phyloP scores from a whole-genome alignment of 768 basidiomycete species.

The Melanogaster broomeanus region DNA sequence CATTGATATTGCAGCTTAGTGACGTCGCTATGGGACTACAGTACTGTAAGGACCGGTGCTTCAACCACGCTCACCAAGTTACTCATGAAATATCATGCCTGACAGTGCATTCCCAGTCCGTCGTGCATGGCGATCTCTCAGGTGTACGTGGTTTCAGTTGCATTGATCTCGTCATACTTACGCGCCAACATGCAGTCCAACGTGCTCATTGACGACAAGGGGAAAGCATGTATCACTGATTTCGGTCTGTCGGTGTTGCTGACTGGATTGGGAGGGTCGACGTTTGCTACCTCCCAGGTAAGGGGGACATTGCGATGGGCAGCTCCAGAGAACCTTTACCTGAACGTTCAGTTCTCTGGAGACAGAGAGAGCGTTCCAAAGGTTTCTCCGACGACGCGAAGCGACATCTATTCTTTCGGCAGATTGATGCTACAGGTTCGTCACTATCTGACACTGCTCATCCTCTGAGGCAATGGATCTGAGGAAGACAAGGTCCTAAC shows the following conservation, averaged over 20 bases:
- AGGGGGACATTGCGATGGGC: constrained; percentile 45
- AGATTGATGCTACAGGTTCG: constrained; percentile 37
- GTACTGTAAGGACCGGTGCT: background rate
- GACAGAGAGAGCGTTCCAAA: constrained; percentile 12
- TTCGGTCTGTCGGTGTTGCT: constrained; percentile 48
- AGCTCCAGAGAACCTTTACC: constrained; percentile 39
- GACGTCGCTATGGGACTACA: no score
- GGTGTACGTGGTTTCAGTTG: no score
- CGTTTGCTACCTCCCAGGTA: constrained; percentile 35
- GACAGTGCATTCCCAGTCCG: no score
- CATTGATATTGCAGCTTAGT: constrained; percentile 6
- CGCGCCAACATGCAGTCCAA: constrained; percentile 13
- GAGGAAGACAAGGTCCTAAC: constrained; percentile 6
- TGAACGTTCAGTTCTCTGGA: constrained; percentile 9
- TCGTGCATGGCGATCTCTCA: no score
- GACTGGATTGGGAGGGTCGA: constrained; percentile 36
- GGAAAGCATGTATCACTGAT: constrained; percentile 32
- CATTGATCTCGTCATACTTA: no score
- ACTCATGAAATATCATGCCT: no score
- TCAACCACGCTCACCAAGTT: no score
- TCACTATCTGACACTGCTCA: no score
- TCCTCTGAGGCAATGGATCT: background rate
- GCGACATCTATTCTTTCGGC: constrained; percentile 21
- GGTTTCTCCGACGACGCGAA: constrained; percentile 7
- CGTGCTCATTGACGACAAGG: constrained; percentile 13